These are phyloP conservation scores for Apophysomyces sp. DNA, from an alignment of 371 early-diverging fungal genomes.

Conservation along the genomic window DNA sequence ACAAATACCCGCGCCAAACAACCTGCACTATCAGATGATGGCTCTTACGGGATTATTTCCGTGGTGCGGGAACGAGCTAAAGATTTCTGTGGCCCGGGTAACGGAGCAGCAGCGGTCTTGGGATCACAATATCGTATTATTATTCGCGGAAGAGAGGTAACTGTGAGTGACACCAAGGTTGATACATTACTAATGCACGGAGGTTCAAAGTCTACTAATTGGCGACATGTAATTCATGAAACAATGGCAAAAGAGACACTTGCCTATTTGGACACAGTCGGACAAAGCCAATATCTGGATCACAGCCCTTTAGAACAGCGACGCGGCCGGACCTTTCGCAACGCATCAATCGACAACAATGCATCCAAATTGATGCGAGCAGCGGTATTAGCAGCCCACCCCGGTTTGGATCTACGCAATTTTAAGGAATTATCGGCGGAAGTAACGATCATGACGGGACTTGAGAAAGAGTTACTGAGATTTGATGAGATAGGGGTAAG, in stretches of 20 bases:
- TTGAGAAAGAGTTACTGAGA: conserved; percentile 57
- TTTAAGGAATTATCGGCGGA: conserved; percentile 45
- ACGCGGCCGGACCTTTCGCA: conserved; percentile 18
- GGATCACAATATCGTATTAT: conserved; percentile 40
- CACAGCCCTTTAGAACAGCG: conserved; percentile 5
- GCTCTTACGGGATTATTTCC: conserved; percentile 30
- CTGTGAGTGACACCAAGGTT: neutral
- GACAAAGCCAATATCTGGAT: conserved; percentile 20
- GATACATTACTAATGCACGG: neutral
- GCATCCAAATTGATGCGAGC: conserved; percentile 27
- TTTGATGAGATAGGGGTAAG: conserved; percentile 57
- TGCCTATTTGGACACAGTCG: conserved; percentile 20
- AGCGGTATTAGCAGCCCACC: conserved; percentile 26
- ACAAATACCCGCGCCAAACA: neutral
- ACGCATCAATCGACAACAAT: conserved; percentile 12
- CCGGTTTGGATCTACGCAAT: conserved; percentile 29
- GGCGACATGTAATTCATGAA: conserved; percentile 29
- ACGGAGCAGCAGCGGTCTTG: conserved; percentile 10
- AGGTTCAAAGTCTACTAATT: neutral
- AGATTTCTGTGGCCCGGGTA: conserved; percentile 18
- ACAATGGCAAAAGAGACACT: conserved; percentile 27
- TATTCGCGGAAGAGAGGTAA: conserved; percentile 31
- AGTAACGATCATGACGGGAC: conserved; percentile 40
- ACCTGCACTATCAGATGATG: neutral
- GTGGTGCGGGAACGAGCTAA: conserved; percentile 37